A percentile compares a stretch with the other conserved stretches of the same genome.
phyloP scores from a whole-genome alignment of 768 basidiomycete genomes.

The Tricholoma sp. region DNA sequence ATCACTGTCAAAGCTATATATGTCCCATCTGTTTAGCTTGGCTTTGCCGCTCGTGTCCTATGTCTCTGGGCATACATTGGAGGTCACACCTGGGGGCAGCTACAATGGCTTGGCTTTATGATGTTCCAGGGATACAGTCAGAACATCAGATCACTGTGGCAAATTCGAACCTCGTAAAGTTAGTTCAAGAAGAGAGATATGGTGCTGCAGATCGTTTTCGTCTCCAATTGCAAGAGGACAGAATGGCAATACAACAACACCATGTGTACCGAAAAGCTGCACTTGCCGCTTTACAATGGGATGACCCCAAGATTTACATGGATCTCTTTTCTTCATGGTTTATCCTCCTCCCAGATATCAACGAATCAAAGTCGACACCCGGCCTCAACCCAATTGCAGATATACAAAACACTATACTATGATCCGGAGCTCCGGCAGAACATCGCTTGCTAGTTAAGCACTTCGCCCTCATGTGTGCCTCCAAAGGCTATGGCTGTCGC shows the following conservation, averaged over 20 bases:
- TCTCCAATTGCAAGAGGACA: conserved; percentile 6
- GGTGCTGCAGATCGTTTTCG: conserved; percentile 16
- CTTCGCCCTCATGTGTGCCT: conserved; percentile 16
- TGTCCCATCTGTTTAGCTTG: conserved; percentile 41
- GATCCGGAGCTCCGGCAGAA: conserved; percentile 10
- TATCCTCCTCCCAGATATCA: conserved; percentile 12
- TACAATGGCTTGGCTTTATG: conserved; percentile 7
- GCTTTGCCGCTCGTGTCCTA: conserved; percentile 76
- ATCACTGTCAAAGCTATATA: conserved; percentile 4
- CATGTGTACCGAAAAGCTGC: conserved; percentile 15
- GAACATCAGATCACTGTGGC: not conserved
- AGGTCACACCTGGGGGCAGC: conserved; percentile 52
- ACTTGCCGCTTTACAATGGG: conserved; percentile 9
- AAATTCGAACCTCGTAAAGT: conserved; percentile 8
- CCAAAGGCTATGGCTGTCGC: conserved; percentile 16
- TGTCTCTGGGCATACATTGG: conserved; percentile 78
- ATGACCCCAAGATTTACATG: conserved; percentile 3
- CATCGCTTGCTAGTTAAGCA: conserved; percentile 10
- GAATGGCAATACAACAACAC: conserved; percentile 10
- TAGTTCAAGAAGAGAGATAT: conserved; percentile 11
- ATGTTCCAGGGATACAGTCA: not conserved
- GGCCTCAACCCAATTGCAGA: conserved; percentile 3
- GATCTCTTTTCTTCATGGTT: conserved; percentile 13
- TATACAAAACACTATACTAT: conserved; percentile 11
- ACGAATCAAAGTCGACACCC: not conserved